These are phyloP conservation scores for Eutrema japonicum DNA, from an alignment of 345 rosid species.

Conservation along the genomic window DNA sequence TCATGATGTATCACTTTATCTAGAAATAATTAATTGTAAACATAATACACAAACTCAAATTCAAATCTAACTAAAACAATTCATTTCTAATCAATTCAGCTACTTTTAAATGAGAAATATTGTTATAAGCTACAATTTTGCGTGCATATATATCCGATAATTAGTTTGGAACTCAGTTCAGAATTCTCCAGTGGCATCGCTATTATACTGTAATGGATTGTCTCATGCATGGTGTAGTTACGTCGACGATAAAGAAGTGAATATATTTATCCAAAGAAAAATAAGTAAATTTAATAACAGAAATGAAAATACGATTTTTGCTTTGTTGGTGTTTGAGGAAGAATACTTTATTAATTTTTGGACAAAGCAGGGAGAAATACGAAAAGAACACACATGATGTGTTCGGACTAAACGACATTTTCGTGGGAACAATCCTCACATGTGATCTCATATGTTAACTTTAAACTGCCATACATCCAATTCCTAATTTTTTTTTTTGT, in stretches of 20 bases:
- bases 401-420: slow-evolving; percentile 39
- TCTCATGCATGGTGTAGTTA: slow-evolving; percentile 27
- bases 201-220: background rate
- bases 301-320: background rate
- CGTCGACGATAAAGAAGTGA: background rate
- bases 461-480: slow-evolving; percentile 27
- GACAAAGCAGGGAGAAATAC: background rate
- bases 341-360: background rate
- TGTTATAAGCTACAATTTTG: background rate
- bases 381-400: slow-evolving; percentile 36
- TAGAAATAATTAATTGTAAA: background rate
- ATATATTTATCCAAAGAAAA: slow-evolving; percentile 3
- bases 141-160: background rate
- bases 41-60: background rate
- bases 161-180: background rate
- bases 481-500: background rate
- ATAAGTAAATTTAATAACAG: background rate
- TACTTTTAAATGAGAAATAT: background rate
- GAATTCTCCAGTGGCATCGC: background rate
- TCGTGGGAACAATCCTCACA: slow-evolving; percentile 35
- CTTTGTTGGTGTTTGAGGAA: slow-evolving; percentile 18
- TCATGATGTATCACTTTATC: background rate
- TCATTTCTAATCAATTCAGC: background rate
- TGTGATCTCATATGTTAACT: slow-evolving; percentile 35
- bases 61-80: background rate